A percentile compares a stretch with the other conserved stretches of the same genome.
Evolutionary conservation across 176 grass and related monocot genomes (phyloP).

Genomic region (Ensete glaucum): DNA sequence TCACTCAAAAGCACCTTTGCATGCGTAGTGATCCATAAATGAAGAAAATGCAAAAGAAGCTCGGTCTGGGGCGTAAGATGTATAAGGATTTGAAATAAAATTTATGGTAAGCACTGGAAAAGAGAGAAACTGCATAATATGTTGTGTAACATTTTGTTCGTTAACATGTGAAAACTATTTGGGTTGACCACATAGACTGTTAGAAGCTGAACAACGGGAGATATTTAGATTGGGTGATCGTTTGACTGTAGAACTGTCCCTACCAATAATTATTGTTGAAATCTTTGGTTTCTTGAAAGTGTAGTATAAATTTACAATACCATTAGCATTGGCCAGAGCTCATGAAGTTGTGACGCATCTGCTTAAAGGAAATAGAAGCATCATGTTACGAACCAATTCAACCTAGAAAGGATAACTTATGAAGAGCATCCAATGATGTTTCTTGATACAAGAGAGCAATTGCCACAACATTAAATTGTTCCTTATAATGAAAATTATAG

Average conservation of each 20-base stretch:
- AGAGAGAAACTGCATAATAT: neutral
- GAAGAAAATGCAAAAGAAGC: neutral
- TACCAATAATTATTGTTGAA: neutral
- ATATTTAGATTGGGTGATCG: neutral
- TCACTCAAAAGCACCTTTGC: neutral
- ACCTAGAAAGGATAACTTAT: no score
- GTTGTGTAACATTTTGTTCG: neutral
- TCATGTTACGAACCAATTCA: no score
- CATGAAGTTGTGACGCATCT: neutral
- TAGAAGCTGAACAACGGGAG: neutral
- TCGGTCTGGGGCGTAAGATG: neutral
- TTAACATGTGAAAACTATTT: neutral
- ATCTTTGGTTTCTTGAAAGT: neutral
- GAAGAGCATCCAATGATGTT: no score
- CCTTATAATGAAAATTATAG: no score
- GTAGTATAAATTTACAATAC: neutral
- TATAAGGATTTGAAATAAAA: neutral
- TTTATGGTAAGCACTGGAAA: neutral
- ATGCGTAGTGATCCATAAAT: neutral
- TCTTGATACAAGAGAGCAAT: no score
- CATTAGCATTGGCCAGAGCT: neutral
- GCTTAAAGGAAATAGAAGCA: no score
- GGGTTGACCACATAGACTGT: neutral
- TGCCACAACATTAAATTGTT: no score
- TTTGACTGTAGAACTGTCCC: no score